Evolutionary conservation across 768 basidiomycete species (phyloP).

Genomic region (Mycena venus): DNA sequence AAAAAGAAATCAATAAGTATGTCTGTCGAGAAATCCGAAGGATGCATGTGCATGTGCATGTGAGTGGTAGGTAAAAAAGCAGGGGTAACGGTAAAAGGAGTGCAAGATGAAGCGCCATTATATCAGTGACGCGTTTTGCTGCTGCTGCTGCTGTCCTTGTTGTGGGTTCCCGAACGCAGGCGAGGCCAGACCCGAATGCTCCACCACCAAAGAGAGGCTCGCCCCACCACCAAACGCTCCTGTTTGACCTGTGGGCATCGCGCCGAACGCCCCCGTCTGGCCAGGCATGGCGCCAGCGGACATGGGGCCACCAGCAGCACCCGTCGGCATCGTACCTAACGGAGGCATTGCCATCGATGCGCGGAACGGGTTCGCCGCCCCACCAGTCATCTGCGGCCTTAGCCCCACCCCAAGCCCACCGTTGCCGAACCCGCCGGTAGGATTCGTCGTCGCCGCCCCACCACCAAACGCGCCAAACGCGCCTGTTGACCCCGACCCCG

Average conservation of each 20-base stretch:
- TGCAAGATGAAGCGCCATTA: slow-evolving; percentile 40
- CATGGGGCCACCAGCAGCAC: not conserved
- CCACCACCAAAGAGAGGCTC: slow-evolving; percentile 26
- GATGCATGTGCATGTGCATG: not conserved
- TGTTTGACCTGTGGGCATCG: not conserved
- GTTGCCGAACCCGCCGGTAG: slow-evolving; percentile 30
- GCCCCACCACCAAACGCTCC: slow-evolving; percentile 18
- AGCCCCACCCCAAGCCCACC: slow-evolving; percentile 61
- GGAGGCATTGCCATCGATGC: slow-evolving; percentile 67
- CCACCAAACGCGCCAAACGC: slow-evolving; percentile 53
- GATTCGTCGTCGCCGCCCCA: slow-evolving; percentile 53
- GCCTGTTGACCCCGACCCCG: too few relatives aligned
- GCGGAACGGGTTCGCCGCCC: slow-evolving; percentile 74
- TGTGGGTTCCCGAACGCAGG: slow-evolving; percentile 23
- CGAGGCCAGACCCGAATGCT: slow-evolving; percentile 41
- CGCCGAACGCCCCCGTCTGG: slow-evolving; percentile 8
- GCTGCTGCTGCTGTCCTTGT: slow-evolving; percentile 55
- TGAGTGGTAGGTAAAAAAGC: not conserved
- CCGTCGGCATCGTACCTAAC: slow-evolving; percentile 31
- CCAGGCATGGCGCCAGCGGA: not conserved
- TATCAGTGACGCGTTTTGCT: slow-evolving; percentile 62
- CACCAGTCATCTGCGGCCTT: slow-evolving; percentile 74
- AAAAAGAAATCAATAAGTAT: slow-evolving; percentile 15
- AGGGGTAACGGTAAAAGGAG: not conserved
- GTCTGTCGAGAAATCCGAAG: too few relatives aligned